These are phyloP conservation scores for Hymenoscyphus fructigenus DNA, from an alignment of 2,329 filamentous ascomycete genomes.

Conservation along the genomic window DNA sequence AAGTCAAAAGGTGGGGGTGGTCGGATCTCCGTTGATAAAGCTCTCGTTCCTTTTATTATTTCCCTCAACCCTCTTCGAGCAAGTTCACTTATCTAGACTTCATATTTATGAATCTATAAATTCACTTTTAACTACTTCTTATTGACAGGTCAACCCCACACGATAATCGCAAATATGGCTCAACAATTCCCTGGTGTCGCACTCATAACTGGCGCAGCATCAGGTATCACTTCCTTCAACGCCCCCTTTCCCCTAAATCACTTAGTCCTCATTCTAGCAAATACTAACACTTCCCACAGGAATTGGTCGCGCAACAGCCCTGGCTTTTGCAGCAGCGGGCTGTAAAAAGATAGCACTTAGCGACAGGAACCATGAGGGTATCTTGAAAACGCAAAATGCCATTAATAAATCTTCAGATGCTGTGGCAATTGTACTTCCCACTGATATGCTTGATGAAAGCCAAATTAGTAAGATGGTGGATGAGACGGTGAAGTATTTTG, in stretches of 20 bases:
- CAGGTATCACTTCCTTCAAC: constrained; percentile 17
- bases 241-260: background rate
- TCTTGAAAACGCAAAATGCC: constrained; percentile 34
- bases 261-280: no score
- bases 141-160: no score
- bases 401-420: constrained; percentile 25
- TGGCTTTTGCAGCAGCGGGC: constrained; percentile 46
- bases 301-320: constrained; percentile 44
- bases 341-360: constrained; percentile 44
- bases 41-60: background rate
- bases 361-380: constrained; percentile 41
- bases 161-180: constrained; percentile 20
- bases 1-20: background rate
- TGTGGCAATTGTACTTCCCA: constrained; percentile 31
- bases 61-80: background rate
- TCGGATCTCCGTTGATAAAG: constrained; percentile 4
- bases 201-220: constrained; percentile 30
- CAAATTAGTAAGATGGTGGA: constrained; percentile 39
- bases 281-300: constrained; percentile 34
- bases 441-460: constrained; percentile 40
- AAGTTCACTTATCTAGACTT: no score
- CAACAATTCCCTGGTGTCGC: constrained; percentile 28
- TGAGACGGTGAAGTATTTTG: constrained; percentile 37
- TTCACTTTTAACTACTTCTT: no score
- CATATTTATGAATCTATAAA: no score